Conservation (phyloP, 148 eudicot species). For the Chenopodium quinoa region DNA sequence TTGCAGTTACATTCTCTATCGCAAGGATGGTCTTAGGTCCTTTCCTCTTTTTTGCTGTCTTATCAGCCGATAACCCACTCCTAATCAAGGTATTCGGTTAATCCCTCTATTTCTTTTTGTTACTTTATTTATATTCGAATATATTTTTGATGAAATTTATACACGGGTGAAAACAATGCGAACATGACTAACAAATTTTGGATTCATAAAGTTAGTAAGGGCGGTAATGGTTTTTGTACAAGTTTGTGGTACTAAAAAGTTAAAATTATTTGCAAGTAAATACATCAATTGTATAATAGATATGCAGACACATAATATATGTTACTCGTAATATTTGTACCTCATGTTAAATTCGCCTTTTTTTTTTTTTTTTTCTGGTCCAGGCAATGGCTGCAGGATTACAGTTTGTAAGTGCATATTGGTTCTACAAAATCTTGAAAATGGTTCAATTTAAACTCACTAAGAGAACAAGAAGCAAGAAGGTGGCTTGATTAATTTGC, state of each 20-base stretch:
- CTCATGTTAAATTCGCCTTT: background rate
- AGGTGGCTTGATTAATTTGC: constrained; percentile 18
- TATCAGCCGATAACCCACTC: constrained; percentile 66
- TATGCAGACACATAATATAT: background rate
- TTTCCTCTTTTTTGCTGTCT: constrained; percentile 54
- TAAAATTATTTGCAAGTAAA: too few species aligned
- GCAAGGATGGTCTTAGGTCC: constrained; percentile 89
- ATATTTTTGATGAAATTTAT: too few species aligned
- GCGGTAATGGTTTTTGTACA: too few species aligned
- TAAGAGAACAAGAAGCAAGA: constrained; percentile 39
- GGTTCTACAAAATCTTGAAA: constrained; percentile 83
- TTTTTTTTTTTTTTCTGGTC: background rate
- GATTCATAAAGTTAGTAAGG: too few species aligned
- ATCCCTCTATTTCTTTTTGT: too few species aligned
- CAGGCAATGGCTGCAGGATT: constrained; percentile 89
- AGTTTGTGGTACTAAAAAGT: too few species aligned
- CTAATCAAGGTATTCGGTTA: constrained; percentile 60
- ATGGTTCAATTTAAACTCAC: constrained; percentile 69
- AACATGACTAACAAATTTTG: too few species aligned
- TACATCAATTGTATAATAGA: too few species aligned
- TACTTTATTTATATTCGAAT: too few species aligned
- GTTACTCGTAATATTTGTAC: background rate
- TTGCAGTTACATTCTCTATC: constrained; percentile 70
- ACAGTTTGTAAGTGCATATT: constrained; percentile 85
- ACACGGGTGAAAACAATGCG: too few species aligned